Base-by-base conservation (phyloP, 2,329 filamentous ascomycete genomes). In the Pseudogymnoascus sp. region DNA sequence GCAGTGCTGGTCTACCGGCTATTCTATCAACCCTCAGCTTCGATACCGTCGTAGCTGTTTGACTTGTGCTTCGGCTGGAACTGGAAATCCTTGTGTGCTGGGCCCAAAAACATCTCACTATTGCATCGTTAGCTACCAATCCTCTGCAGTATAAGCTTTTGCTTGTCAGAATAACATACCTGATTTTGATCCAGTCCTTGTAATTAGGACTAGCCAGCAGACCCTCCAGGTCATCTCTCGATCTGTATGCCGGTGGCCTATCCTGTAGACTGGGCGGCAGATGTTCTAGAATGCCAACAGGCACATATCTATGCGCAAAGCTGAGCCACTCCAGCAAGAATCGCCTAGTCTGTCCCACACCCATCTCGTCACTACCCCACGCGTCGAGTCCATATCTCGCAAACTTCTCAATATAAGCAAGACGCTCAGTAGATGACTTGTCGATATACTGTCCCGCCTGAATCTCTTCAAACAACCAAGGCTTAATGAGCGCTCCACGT, bases 51-150 rank as follows among this genome's bases (percentile, higher is more conserved):
- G 72, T 96, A 96, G 60, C 87, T 84, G 72, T 96, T 95, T 55
- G 90, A 94, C 80, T 96, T 97, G 79, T 99, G 94, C 80, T 99
- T 99, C 2, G 94, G 94, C 77, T 93, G 86, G 77, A 97, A 99
- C 67, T 88, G 87, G 81, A 97, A 99, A 69, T 90, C 88, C 39
- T 89, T 86, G 68, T 96, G 90, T 5, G 91, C 89, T 52, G 91
- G 91, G 6, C 94, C 94, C 15, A 99, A 82, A 79, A 95, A 99
- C 92, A 99, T 97, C 74, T 99, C 94, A 74, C 93, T 96, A 64
- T 60, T 60, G 27, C 9, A 63, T 55, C 9, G 55, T 65, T 42
- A 70, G 61, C 37, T 60, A 61, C 8, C 13, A 40, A 33, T 21
- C 10, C n/a, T 18, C 21, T 8, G 25, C 5, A 13, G 2, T 33